phyloP scores from a whole-genome alignment of 768 basidiomycete genomes.

The Leccinum truebloodii region DNA sequence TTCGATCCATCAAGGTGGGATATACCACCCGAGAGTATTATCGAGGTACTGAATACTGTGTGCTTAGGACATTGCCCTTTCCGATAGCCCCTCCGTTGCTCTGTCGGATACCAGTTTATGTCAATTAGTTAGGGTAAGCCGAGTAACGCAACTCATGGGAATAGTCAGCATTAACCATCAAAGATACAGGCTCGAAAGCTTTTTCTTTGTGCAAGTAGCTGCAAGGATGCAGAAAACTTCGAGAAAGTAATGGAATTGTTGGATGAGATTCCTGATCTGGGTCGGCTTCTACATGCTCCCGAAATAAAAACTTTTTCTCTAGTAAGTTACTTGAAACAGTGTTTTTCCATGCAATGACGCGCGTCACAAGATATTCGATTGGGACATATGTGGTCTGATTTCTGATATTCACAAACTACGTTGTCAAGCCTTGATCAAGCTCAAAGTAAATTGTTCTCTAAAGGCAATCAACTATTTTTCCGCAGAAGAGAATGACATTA shows the following conservation, averaged over 20 bases:
- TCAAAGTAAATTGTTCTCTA: background rate
- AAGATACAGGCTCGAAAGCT: slow-evolving; percentile 1
- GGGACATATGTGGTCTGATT: slow-evolving; percentile 8
- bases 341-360: background rate
- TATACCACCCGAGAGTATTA: background rate
- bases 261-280: background rate
- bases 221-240: background rate
- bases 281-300: slow-evolving; percentile 1
- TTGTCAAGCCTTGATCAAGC: slow-evolving; percentile 3
- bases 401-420: background rate
- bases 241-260: background rate
- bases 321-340: slow-evolving; percentile 1
- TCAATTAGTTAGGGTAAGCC: background rate
- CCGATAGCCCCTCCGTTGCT: background rate
- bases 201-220: background rate
- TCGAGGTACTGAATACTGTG: background rate
- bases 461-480: background rate
- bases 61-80: slow-evolving; percentile 6
- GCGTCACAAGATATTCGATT: slow-evolving; percentile 14
- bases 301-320: slow-evolving; percentile 3
- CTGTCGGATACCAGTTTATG: background rate
- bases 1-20: slow-evolving; percentile 12
- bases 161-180: background rate
- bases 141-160: background rate
- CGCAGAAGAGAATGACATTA: background rate